Percentiles rank a stretch among this genome's conserved stretches.
Conservation (phyloP, 345 rosid genomes). For the Eucalyptus cloeziana region DNA sequence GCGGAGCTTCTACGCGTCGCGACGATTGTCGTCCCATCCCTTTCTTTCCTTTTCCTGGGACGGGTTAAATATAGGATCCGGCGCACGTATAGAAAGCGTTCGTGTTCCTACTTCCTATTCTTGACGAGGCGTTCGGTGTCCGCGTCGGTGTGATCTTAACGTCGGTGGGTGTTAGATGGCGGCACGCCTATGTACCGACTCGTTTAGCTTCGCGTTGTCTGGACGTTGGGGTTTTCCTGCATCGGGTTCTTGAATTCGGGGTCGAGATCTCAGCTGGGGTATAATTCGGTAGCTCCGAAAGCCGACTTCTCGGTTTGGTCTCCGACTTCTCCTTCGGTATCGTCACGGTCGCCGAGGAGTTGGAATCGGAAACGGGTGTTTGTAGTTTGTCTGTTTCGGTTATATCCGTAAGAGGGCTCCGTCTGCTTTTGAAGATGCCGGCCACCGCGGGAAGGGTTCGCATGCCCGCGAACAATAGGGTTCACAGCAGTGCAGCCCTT, state of each 20-base stretch:
- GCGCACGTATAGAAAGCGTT: background rate
- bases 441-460: slow-evolving; percentile 99
- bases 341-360: background rate
- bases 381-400: background rate
- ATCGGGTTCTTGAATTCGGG: background rate
- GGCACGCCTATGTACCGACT: background rate
- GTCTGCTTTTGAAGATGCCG: slow-evolving; percentile 60
- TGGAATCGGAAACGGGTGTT: background rate
- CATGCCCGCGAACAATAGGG: slow-evolving; percentile 98
- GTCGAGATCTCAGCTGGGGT: background rate
- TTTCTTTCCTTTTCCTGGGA: background rate
- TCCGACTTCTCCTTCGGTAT: background rate
- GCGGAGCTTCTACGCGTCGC: background rate
- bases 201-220: background rate
- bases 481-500: slow-evolving; percentile 95
- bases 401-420: background rate
- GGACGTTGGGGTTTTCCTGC: background rate
- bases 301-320: background rate
- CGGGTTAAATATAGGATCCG: background rate
- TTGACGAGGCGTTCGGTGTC: background rate
- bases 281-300: background rate
- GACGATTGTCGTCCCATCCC: background rate
- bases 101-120: background rate
- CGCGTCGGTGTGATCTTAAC: background rate
- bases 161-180: background rate